phyloP scores from a whole-genome alignment of 2,329 filamentous ascomycete genomes.

The Fusarium cicatricum region DNA sequence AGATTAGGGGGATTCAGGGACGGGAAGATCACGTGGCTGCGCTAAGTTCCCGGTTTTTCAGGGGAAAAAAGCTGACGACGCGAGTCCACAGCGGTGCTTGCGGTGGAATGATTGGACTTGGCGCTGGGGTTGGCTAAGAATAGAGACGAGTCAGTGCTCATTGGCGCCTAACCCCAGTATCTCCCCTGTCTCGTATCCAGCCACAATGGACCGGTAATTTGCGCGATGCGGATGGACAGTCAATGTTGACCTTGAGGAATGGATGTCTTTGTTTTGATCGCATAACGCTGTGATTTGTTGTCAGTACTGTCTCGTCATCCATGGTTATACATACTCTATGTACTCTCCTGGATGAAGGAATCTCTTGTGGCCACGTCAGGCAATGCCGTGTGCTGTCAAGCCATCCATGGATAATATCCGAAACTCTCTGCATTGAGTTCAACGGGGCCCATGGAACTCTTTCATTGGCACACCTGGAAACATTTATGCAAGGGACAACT shows the following conservation, averaged over 20 bases:
- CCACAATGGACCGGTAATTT: constrained; percentile 31
- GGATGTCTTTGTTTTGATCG: constrained; percentile 1
- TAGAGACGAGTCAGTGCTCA: constrained; percentile 26
- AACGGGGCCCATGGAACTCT: background rate
- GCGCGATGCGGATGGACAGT: constrained; percentile 30
- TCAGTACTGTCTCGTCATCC: background rate
- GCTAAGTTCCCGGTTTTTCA: constrained; percentile 36
- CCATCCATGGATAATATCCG: too few species aligned
- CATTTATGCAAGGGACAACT: constrained; percentile 30
- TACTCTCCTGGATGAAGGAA: too few species aligned
- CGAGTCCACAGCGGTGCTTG: constrained; percentile 21
- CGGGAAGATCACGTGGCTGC: constrained; percentile 34
- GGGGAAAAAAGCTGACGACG: constrained; percentile 35
- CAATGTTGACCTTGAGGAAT: constrained; percentile 1
- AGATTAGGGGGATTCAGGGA: constrained; percentile 35
- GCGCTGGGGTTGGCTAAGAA: constrained; percentile 30
- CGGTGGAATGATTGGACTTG: constrained; percentile 31
- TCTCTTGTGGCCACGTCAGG: background rate
- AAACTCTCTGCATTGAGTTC: background rate
- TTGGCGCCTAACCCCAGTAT: constrained; percentile 30
- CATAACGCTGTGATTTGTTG: background rate
- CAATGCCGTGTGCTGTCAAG: background rate
- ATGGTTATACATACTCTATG: background rate
- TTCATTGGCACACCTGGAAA: background rate
- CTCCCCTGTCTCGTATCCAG: constrained; percentile 37